A percentile compares a stretch with the other conserved stretches of the same genome.
Evolutionary conservation across 495 filamentous ascomycete species (phyloP).

Genomic region (Penicillium lagena): DNA sequence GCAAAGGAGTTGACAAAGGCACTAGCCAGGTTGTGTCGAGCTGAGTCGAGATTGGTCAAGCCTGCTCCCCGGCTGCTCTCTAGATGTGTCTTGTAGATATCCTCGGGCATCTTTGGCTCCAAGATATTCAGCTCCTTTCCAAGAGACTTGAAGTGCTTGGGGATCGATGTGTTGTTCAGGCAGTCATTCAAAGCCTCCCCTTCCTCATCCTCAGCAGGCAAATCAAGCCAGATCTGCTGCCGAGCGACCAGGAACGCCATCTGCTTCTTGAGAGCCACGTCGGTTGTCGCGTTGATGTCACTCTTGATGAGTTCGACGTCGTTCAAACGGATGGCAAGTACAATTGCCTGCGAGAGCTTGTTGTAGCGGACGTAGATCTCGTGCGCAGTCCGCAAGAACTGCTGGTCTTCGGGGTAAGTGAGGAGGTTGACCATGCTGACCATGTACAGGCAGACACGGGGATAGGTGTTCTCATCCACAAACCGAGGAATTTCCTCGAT

Average conservation of each 20-base stretch:
- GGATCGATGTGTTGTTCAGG: conserved; percentile 77
- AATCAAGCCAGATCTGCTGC: conserved; percentile 81
- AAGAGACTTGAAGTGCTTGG: conserved; percentile 87
- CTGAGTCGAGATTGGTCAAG: conserved; percentile 89
- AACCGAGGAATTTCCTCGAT: conserved; percentile 87
- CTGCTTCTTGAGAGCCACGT: conserved; percentile 82
- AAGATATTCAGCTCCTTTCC: conserved; percentile 95
- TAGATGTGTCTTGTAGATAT: conserved; percentile 99
- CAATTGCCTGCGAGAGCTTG: conserved; percentile 86
- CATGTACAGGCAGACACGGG: conserved; percentile 94
- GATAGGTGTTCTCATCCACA: conserved; percentile 89
- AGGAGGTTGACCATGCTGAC: conserved; percentile 97
- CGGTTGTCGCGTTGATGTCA: conserved; percentile 72
- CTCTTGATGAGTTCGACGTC: conserved; percentile 70
- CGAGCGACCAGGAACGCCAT: conserved; percentile 89
- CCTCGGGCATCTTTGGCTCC: conserved; percentile 93
- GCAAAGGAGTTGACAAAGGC: conserved; percentile 96
- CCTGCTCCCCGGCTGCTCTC: conserved; percentile 90
- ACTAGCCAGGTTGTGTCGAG: conserved; percentile 89
- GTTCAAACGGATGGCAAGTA: conserved; percentile 89
- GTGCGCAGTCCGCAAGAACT: conserved; percentile 86
- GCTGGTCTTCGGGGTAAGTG: conserved; percentile 93
- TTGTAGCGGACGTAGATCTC: conserved; percentile 88
- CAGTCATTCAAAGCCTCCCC: conserved; percentile 71
- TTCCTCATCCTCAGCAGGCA: conserved; percentile 53